Base-by-base conservation (phyloP, 2,329 filamentous ascomycete genomes). In the Penicillium sp. region DNA sequence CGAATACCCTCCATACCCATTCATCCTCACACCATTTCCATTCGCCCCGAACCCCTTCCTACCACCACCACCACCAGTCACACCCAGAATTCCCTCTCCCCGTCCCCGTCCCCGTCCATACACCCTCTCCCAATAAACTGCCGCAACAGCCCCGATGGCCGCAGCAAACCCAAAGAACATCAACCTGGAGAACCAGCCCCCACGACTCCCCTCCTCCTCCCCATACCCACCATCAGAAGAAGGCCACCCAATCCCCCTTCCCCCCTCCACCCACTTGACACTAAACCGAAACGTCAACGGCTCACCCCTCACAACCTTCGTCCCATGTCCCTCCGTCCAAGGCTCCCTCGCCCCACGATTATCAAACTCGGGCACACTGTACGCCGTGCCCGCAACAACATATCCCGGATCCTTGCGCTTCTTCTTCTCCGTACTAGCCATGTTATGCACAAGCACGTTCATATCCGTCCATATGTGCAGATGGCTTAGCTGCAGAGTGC, bases 391-490 rank as follows among this genome's bases (percentile, higher is more conserved):
- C n/a, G n/a, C n/a, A n/a, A n/a, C n/a, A n/a, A n/a, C n/a, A n/a
- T n/a, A n/a, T n/a, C n/a, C n/a, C n/a, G n/a, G n/a, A n/a, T n/a
- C n/a, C n/a, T n/a, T n/a, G n/a, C n/a, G n/a, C n/a, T n/a, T n/a
- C n/a, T n/a, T n/a, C n/a, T n/a, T n/a, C n/a, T n/a, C n/a, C n/a
- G n/a, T n/a, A n/a, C n/a, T n/a, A n/a, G 59, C 58, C 37, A 71
- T 64, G 32, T 64, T 74, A 54, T 91, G 93, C 58, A 96, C 77
- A 48, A 97, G 76, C 53, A 97, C 83, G 66, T 97, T 97, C 68
- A 97, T 78, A 63, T 88, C 83, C 6, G 89, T 91, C 64, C 85
- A 87, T 58, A 98, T 81, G 72, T 97, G 93, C 61, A 98, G 76
- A 69, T 96, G 93, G 67, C 83, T 88, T 43, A 84, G 75, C 71